Conservation (phyloP, 495 filamentous ascomycete species). For the Hypoxylon fuscum region DNA sequence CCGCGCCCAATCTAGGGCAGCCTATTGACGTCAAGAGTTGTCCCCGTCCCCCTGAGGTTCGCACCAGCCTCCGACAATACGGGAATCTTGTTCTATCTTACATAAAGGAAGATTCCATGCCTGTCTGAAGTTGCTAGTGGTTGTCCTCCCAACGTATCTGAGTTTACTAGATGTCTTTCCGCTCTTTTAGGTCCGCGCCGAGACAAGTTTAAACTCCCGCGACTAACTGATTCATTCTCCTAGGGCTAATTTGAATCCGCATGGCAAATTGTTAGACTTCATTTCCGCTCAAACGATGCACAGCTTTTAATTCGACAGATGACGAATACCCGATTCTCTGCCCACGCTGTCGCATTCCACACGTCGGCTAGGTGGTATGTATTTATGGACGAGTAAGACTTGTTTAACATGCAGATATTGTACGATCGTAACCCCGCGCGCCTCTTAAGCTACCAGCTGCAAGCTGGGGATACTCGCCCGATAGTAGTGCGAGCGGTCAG, state of each 20-base stretch:
- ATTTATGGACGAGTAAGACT: neutral
- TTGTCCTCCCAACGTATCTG: slow-evolving; percentile 10
- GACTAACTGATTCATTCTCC: neutral
- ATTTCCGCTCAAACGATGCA: neutral
- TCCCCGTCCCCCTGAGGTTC: neutral
- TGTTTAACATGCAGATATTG: neutral
- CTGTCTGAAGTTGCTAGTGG: neutral
- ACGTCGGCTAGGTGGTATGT: no score
- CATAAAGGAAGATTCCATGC: neutral
- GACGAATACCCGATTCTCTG: no score
- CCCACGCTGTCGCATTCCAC: no score
- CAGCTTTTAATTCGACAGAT: neutral
- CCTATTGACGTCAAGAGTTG: slow-evolving; percentile 7
- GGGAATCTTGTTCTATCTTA: slow-evolving; percentile 9
- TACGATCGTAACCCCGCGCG: slow-evolving; percentile 3
- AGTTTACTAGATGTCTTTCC: slow-evolving; percentile 18
- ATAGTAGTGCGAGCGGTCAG: neutral
- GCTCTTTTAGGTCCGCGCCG: slow-evolving; percentile 16
- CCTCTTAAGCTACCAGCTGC: neutral
- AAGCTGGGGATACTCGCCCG: neutral
- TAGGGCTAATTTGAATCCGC: neutral
- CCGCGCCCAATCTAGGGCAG: neutral
- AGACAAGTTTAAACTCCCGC: slow-evolving; percentile 21
- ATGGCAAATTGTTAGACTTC: neutral
- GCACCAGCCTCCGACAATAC: neutral